Percentiles rank a stretch among this genome's conserved stretches.
These are phyloP conservation scores for Trichoderma sp. DNA, from an alignment of 2,329 filamentous ascomycete genomes.

Conservation along the genomic window DNA sequence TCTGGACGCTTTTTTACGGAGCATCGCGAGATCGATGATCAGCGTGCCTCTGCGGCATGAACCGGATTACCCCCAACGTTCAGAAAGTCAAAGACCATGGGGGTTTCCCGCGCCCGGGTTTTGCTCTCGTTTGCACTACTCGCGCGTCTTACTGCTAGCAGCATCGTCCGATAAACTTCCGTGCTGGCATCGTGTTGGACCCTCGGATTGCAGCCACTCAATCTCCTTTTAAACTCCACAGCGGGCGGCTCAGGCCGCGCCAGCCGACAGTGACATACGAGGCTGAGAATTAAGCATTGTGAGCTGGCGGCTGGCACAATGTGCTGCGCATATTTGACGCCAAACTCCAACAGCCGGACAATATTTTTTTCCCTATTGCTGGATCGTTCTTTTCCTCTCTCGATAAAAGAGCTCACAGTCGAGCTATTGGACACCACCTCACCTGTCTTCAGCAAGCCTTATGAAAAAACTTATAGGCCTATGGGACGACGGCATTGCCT, in stretches of 20 bases:
- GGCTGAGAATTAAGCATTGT: conserved; percentile 12
- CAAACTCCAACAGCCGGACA: not conserved
- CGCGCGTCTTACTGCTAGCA: conserved; percentile 9
- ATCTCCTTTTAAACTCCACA: conserved; percentile 23
- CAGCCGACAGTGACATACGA: conserved; percentile 26
- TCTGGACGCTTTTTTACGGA: not conserved
- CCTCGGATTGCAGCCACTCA: conserved; percentile 20
- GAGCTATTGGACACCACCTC: not conserved
- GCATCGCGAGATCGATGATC: conserved; percentile 24
- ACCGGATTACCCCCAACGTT: not conserved
- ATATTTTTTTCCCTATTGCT: not conserved
- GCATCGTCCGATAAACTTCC: conserved; percentile 11
- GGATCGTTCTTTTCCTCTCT: not conserved
- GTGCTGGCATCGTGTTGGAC: not conserved
- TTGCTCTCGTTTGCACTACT: not conserved
- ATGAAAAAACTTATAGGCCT: not conserved
- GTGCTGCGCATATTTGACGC: not conserved
- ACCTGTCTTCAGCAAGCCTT: conserved; percentile 17
- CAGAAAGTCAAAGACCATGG: not conserved
- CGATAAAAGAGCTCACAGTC: not conserved
- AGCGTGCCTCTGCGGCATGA: not conserved
- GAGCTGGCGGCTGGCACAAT: not conserved
- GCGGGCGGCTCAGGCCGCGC: conserved; percentile 29
- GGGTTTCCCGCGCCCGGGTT: conserved; percentile 1
- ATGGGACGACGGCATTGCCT: not conserved